Evolutionary conservation across 2,329 filamentous ascomycete genomes (phyloP), one percentile per base, ranked within the genome.

Genomic region (Hypoxylon rubiginosum): DNA sequence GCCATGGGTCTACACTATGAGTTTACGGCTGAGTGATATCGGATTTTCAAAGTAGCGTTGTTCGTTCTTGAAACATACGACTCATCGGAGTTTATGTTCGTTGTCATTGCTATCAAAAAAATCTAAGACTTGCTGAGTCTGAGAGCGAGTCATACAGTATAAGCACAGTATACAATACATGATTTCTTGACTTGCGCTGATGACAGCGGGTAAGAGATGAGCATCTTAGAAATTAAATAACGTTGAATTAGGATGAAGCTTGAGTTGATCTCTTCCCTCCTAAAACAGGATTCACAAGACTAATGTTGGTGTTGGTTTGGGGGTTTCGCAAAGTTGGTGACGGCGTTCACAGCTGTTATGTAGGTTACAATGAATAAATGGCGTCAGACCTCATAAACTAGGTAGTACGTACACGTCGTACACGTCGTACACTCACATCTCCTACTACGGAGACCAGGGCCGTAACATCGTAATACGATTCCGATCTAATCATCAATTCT

Each of bases 1-100:
- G 62, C 64, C 62, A 71, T 71, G 28, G 26, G 45, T 34, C 21
- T 55, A 24, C 4, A 54, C 30, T 56, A 55, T 48, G 32, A 53
- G 41, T 30, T 46, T 49, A 49, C 32, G 26, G 19, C 8, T 15
- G 28, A 30, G 26, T 11, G 19, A 30, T 41, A 49, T 39, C 15
- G 15, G 17, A 8, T 21, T 46, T 19, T 43, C 13, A 24, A 13
- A 34, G 30, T 2, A 8, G 30, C 19, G 41, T 30, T 51, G 30
- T 51, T 34, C 43, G 11, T 24, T n/a, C n/a, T 46, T 50, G 15
- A 17, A 59, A 15, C 36, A 54, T 41, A 50, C 34, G 46, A 61
- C 61, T 62, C 24, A 45, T 46, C 30, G 36, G 26, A 39, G 39
- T n/a, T 32, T 36, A 39, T 26, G 30, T 60, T 48, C 8, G 1